phyloP scores from a whole-genome alignment of 306 rosid species.

The Cicer pinnatifidum region DNA sequence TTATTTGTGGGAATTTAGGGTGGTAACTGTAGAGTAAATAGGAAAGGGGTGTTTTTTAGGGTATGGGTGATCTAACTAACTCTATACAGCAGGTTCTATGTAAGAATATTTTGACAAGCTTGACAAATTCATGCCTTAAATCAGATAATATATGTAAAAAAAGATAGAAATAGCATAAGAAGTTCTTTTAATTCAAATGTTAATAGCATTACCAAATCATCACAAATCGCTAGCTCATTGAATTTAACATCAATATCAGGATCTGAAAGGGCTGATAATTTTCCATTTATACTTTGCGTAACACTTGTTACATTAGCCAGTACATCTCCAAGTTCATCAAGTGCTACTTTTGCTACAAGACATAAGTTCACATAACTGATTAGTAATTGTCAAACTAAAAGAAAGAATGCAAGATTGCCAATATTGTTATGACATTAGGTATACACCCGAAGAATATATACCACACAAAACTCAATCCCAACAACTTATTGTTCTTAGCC shows the following conservation, averaged over 20 bases:
- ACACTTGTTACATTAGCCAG: conserved; percentile 54
- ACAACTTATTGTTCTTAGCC: conserved; percentile 18
- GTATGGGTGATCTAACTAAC: background rate
- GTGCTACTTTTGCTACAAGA: conserved; percentile 57
- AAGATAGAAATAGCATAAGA: conserved; percentile 10
- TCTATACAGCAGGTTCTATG: background rate
- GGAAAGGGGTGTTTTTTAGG: background rate
- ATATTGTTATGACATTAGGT: background rate
- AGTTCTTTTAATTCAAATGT: conserved; percentile 11
- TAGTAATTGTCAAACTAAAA: conserved; percentile 42
- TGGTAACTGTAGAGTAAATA: background rate
- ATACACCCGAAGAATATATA: conserved; percentile 16
- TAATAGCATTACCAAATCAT: conserved; percentile 51
- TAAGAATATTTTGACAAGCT: background rate
- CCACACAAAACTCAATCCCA: conserved; percentile 11
- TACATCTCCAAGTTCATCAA: conserved; percentile 59
- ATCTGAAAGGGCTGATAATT: conserved; percentile 36
- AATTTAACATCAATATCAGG: conserved; percentile 43
- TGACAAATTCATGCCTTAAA: background rate
- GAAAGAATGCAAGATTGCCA: conserved; percentile 18
- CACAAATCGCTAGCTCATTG: conserved; percentile 43
- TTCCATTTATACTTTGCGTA: conserved; percentile 44
- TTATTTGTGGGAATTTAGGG: background rate
- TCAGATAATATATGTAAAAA: background rate
- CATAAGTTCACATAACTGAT: conserved; percentile 5